These are phyloP conservation scores for Flammula alnicola DNA, from an alignment of 1,284 basidiomycete genomes.

Conservation along the genomic window DNA sequence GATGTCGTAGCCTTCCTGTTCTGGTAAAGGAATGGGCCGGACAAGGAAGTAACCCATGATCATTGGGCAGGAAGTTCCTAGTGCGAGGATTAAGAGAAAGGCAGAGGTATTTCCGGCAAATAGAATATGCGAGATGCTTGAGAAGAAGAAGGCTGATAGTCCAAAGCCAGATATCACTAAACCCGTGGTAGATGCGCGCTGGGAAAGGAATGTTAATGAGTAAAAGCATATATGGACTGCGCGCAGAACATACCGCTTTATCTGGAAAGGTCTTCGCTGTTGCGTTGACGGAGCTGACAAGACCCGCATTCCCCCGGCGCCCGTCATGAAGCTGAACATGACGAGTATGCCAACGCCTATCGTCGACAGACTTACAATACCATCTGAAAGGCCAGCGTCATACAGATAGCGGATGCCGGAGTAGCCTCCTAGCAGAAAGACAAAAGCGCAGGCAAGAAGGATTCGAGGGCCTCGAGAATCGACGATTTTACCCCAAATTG, in stretches of 20 bases:
- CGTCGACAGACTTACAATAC: constrained; percentile 27
- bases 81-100: constrained; percentile 41
- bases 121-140: constrained; percentile 39
- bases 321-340: constrained; percentile 59
- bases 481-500: constrained; percentile 72
- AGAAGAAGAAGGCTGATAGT: constrained; percentile 48
- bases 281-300: constrained; percentile 60
- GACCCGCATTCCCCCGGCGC: constrained; percentile 65
- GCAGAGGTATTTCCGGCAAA: constrained; percentile 45
- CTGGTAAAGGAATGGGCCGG: constrained; percentile 40
- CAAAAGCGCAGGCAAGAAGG: constrained; percentile 50
- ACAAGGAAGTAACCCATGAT: constrained; percentile 46
- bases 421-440: constrained; percentile 66
- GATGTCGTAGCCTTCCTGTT: constrained; percentile 27
- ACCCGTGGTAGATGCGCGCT: constrained; percentile 44
- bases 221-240: neutral
- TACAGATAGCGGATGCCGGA: constrained; percentile 68
- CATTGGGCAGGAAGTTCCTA: constrained; percentile 47
- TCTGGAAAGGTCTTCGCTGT: constrained; percentile 68
- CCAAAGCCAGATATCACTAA: constrained; percentile 48
- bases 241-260: constrained; percentile 33
- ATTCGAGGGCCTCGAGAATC: constrained; percentile 67
- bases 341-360: constrained; percentile 47
- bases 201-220: neutral
- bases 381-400: constrained; percentile 47